A percentile compares a stretch with the other conserved stretches of the same genome.
phyloP scores from a whole-genome alignment of 2,329 filamentous ascomycete species.

The Colletotrichum sp. region DNA sequence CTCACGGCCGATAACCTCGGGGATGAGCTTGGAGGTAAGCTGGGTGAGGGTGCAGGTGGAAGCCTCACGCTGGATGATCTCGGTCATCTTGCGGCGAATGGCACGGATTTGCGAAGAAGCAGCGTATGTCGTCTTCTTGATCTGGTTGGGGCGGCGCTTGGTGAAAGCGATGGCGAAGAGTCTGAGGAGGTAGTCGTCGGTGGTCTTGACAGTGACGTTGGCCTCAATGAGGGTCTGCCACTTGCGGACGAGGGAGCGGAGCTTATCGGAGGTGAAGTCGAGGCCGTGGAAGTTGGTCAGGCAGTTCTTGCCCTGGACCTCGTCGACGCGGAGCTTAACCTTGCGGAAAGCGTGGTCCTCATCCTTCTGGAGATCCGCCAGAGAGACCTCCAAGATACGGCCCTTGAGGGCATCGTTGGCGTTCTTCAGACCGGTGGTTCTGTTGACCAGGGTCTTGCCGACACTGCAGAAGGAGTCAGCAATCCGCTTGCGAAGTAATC shows the following conservation, averaged over 20 bases:
- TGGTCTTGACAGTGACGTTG: conserved; percentile 99
- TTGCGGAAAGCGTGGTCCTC: conserved; percentile 99
- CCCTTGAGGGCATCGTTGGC: conserved; percentile 99
- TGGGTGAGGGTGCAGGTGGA: conserved; percentile 92
- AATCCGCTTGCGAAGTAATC: not conserved
- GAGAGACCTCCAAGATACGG: conserved; percentile 97
- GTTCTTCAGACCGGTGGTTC: conserved; percentile 99
- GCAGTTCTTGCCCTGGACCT: conserved; percentile 99
- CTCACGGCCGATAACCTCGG: conserved; percentile 98
- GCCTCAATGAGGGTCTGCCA: conserved; percentile 99
- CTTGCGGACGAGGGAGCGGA: conserved; percentile 98
- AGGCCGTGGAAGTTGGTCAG: conserved; percentile 99
- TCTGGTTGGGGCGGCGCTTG: conserved; percentile 98
- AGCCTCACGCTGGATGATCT: conserved; percentile 98
- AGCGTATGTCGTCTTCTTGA: conserved; percentile 99
- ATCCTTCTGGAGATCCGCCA: conserved; percentile 99
- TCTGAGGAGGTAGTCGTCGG: conserved; percentile 98
- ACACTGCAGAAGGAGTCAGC: conserved; percentile 65
- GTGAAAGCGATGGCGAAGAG: conserved; percentile 99
- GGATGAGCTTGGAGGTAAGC: conserved; percentile 98
- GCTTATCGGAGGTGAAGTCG: conserved; percentile 99
- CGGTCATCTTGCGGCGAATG: conserved; percentile 99
- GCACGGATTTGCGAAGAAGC: conserved; percentile 95
- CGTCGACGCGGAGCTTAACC: conserved; percentile 97
- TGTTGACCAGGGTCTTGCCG: conserved; percentile 99